These are phyloP conservation scores for Spizellomyces sp. DNA, from an alignment of 192 early-diverging fungal species.

Conservation along the genomic window DNA sequence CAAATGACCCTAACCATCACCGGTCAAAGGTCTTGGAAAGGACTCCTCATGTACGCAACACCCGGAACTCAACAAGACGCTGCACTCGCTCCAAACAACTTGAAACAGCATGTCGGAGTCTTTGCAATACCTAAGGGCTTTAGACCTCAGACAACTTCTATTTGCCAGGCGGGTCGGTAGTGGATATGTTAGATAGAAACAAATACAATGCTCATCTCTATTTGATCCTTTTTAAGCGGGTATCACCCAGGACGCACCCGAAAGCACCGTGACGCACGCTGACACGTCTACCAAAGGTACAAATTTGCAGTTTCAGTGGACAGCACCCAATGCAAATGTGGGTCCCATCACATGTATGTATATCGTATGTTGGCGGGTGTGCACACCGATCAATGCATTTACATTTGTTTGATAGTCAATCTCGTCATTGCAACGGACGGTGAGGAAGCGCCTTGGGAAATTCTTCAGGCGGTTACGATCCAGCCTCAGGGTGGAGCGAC, in stretches of 20 bases:
- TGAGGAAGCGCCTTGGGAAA: conserved; percentile 11
- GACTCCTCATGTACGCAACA: conserved; percentile 40
- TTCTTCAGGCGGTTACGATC: conserved; percentile 15
- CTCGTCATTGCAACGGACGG: conserved; percentile 8
- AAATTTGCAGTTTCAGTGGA: conserved; percentile 17
- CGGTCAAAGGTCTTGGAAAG: conserved; percentile 1
- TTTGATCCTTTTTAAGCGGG: not conserved
- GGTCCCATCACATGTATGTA: conserved; percentile 9
- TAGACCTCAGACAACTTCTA: conserved; percentile 36
- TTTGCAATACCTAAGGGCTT: conserved; percentile 30
- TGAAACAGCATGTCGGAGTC: conserved; percentile 22
- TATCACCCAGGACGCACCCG: conserved; percentile 27
- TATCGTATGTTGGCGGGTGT: too few relatives aligned
- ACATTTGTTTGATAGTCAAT: not conserved
- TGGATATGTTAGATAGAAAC: too few relatives aligned
- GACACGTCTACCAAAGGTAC: conserved; percentile 21
- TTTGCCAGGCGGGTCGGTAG: conserved; percentile 10
- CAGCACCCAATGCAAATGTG: conserved; percentile 11
- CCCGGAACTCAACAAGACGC: conserved; percentile 29
- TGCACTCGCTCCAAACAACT: conserved; percentile 26
- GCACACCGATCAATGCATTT: too few relatives aligned
- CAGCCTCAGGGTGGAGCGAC: conserved; percentile 4
- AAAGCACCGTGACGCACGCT: conserved; percentile 41
- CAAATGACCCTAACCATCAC: conserved; percentile 14
- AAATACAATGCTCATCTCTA: too few relatives aligned